Evolutionary conservation across 2,329 filamentous ascomycete genomes (phyloP), one percentile per base, ranked within the genome.

Genomic region (Stagonosporopsis rhizophila): DNA sequence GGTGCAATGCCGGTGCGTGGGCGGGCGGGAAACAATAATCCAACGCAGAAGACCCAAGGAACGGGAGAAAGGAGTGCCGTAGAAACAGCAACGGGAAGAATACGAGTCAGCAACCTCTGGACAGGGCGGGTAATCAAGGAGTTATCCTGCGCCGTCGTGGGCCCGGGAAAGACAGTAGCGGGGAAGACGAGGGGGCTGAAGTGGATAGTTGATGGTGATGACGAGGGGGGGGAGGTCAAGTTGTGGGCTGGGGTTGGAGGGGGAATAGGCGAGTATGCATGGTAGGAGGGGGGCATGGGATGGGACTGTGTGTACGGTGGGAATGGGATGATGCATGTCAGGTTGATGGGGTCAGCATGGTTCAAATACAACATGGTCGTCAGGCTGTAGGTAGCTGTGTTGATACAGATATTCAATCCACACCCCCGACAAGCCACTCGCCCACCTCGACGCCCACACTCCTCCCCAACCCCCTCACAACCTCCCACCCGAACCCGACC

Each of bases 401-500:
- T n/a, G n/a, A n/a, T 25, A 25, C 23, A 25, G 23, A 25, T 7
- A 4, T 7, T 53, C 27, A 58, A 39, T 75, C 73, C 41, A 74
- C 72, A 17, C 73, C 73, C 3, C 73, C 73, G 44, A 74, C 72
- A 6, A 75, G 39, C 67, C 70, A 93, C 72, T 94, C 90, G 60
- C 90, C 87, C 12, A 92, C 82, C 73, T 92, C 90, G n/a, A 95
- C 82, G 2, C 89, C 88, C 47, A 95, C 84, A 69, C 85, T 88
- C 68, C 91, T 80, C 25, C 89, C 91, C 60, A 95, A 77, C 3
- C 82, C 83, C 58, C 88, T 80, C 6, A 90, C 85, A 60, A 89
- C 86, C 69, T 95, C 91, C 89, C 89, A 93, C 1, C 87, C 86
- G 54, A 91, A 87, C 64, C 90, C 91, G 9, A 93, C 88, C 68